Evolutionary conservation across 768 basidiomycete species (phyloP), one percentile per base, ranked within the genome.

Genomic region (Krasilnikovozyma curviuscula): DNA sequence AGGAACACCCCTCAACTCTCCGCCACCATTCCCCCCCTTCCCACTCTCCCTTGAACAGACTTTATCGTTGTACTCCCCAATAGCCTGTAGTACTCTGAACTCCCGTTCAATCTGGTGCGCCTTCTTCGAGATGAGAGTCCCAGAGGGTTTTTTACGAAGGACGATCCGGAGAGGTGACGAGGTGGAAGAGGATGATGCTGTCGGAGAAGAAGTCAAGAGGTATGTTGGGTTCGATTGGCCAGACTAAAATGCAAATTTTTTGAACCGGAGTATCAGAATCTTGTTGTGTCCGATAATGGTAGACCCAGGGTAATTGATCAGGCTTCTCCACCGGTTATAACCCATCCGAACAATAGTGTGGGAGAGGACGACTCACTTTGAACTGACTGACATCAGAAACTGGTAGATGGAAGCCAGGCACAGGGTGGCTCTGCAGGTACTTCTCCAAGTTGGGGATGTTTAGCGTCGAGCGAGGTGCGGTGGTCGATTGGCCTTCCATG

Each of bases 51-150:
- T n/a, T n/a, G n/a, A n/a, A n/a, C n/a, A n/a, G 32, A 72, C 65
- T 6, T 65, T 68, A 29, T 57, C 62, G 60, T 91, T 93, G 63
- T 86, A 73, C 37, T 64, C 68, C 61, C 84, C 77, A 19, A 98
- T 67, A 5, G 86, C 81, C 29, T 67, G 66, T 13, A 97, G 70
- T 57, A 91, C 75, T 24, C 70, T 72, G 64, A 79, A 93, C 69
- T 98, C 91, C 40, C 93, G 78, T 61, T 95, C 91, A 32, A 98
- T 75, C 64, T 88, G 81, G 63, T 98, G 91, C 1, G 91, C 91
- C 3, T 88, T 98, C 42, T 76, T 70, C 4, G 85, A 88, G 23
- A 98, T 68, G 8, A 97, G 74, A 33, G 77, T 69, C 0, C 91
- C 91, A 0, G 79, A 76, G 21, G 91, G 91, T 61, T 93, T 91